Evolutionary conservation across 192 early-diverging fungal genomes (phyloP), one percentile per base, ranked within the genome.

Genomic region (Coemansia sp.): DNA sequence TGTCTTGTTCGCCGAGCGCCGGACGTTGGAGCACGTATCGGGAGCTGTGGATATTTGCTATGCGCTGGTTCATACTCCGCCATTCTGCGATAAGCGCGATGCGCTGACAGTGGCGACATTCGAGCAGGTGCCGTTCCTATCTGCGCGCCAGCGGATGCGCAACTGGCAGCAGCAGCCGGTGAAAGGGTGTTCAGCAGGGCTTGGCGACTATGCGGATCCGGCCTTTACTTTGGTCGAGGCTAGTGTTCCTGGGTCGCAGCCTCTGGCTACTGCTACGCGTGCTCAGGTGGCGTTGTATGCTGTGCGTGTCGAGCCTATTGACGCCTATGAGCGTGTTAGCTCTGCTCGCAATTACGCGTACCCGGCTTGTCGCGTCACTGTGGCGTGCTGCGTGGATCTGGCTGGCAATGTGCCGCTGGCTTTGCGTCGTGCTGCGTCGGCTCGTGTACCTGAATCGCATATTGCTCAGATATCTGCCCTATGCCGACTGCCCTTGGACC

Each of bases 181-280:
- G 52, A 59, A n/a, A 19, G 70, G 26, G 7, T 47, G 70, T 13
- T 57, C 26, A 4, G 55, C 50, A 16, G 38, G 35, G 59, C 60
- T 49, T 21, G 66, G 74, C 59, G 79, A 81, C 68, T 76, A 74
- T 59, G 38, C 38, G 28, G 66, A 75, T 2, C 64, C 75, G 32
- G 64, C 67, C 1, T 55, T 73, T 17, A 83, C 80, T 11, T 39
- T 73, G 19, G 73, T 83, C 1, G 80, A 83, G 69, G 72, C 80
- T 50, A 83, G 80, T 64, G 70, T 83, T 33, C 80, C 80, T n/a
- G 68, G 61, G 17, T 69, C 80, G 55, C 80, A 78, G 76, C 80
- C 80, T 9, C 60, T 73, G 35, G 52, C 64, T 19, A 66, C 80
- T 7, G 72, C 59, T 3, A 53, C 53, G 16, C 68, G 80, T 6